A percentile compares a stretch with the other conserved stretches of the same genome.
phyloP scores from a whole-genome alignment of 2,329 filamentous ascomycete species.

The Aulographum hederae region DNA sequence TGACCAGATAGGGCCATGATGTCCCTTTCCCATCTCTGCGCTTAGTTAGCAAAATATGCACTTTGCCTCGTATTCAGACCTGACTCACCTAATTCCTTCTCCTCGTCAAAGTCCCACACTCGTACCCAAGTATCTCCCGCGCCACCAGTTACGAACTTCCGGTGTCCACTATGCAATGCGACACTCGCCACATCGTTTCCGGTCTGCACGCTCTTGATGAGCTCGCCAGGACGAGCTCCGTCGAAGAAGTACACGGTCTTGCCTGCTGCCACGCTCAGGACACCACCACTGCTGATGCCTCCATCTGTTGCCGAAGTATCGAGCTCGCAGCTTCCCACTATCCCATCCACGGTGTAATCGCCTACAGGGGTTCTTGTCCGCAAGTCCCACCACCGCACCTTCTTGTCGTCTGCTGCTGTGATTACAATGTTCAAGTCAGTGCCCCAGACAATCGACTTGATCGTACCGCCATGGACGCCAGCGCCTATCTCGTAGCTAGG shows the following conservation, averaged over 20 bases:
- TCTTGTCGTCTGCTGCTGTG: conserved; percentile 80
- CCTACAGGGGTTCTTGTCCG: conserved; percentile 57
- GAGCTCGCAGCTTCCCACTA: conserved; percentile 85
- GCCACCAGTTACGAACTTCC: conserved; percentile 77
- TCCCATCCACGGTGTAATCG: conserved; percentile 60
- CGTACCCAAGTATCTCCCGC: conserved; percentile 92
- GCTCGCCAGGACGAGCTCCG: conserved; percentile 44
- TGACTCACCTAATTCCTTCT: conserved; percentile 49
- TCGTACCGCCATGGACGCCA: conserved; percentile 66
- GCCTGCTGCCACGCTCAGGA: conserved; percentile 79
- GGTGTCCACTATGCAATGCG: conserved; percentile 62
- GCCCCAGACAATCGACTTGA: conserved; percentile 95
- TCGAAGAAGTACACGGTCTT: conserved; percentile 90
- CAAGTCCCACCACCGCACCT: conserved; percentile 86
- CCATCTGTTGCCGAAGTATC: conserved; percentile 24
- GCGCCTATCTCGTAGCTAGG: conserved; percentile 69
- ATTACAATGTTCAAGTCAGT: conserved; percentile 73
- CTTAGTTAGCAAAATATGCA: conserved; percentile 2
- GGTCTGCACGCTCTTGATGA: conserved; percentile 65
- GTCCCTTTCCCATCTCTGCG: conserved; percentile 83
- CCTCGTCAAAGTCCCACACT: conserved; percentile 75
- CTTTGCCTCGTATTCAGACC: conserved; percentile 2
- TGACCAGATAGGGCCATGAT: conserved; percentile 95
- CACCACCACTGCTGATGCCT: conserved; percentile 20
- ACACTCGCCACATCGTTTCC: conserved; percentile 81